Evolutionary conservation across 192 early-diverging fungal genomes (phyloP), one percentile per base, ranked within the genome.

Genomic region (Entomortierella parvispora): DNA sequence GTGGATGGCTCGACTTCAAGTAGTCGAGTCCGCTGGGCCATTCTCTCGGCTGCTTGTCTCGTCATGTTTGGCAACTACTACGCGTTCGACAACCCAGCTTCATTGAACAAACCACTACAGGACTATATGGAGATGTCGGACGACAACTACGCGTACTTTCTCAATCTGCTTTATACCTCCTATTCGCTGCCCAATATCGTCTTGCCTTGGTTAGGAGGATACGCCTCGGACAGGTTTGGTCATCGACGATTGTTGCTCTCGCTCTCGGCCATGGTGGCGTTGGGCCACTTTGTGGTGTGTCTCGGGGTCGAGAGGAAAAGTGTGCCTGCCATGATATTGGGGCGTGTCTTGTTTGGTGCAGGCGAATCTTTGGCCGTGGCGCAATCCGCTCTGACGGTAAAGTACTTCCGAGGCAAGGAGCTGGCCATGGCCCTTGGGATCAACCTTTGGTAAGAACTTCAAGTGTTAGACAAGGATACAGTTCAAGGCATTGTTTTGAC

Each of bases 101-200:
- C 88, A 10, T 69, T 90, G 25, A 88, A 88, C 55, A 76, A 83
- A 18, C 84, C 89, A 2, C 69, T 90, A 0, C 85, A 79, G 53
- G 71, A 61, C 17, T 82, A 83, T 47, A 68, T 88, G 62, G 40
- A 65, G 2, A 66, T 64, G 58, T 59, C 75, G 11, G 79, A 87
- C 60, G 85, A 83, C 31, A 47, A 59, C 44, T 81, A 69, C 28
- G 81, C 88, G 79, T 89, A 85, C 64, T 81, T 85, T 26, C 68
- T 89, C 49, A 87, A 88, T 40, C 70, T 89, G 45, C 74, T 90
- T 20, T 90, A 90, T 48, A 79, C 85, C 0, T 71, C 88, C 23
- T 91, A 90, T 69, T 85, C 88, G 9, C 66, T 89, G 23, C 88
- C 90, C 25, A 91, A 91, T 72, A 85, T 91, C 58, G 81, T 91